Conservation (phyloP, 257 asterid genomes). For the Primulina huaijiensis region DNA sequence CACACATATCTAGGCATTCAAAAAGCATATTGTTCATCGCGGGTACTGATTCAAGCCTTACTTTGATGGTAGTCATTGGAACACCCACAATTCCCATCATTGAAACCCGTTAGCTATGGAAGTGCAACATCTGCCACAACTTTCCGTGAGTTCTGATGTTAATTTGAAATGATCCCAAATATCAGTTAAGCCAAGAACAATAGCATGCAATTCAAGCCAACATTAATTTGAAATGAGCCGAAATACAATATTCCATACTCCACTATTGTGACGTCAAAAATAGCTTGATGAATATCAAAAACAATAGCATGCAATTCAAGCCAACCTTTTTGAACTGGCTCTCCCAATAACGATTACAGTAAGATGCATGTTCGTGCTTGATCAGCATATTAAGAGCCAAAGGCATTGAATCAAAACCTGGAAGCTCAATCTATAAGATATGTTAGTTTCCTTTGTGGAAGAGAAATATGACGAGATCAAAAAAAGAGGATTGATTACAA, state of each 20-base stretch:
- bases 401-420: conserved; percentile 99
- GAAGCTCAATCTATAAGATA: conserved; percentile 90
- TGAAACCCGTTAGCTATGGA: conserved; percentile 65
- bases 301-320: not conserved
- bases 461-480: conserved; percentile 6
- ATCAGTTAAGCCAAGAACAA: not conserved
- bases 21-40: too few species aligned
- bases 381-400: conserved; percentile 87
- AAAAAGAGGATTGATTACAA: conserved; percentile 18
- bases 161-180: not conserved
- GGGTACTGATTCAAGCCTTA: conserved; percentile 89
- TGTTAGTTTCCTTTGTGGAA: conserved; percentile 13
- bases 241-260: too few species aligned
- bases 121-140: conserved; percentile 79
- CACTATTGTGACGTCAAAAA: too few species aligned
- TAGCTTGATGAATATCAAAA: not conserved
- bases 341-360: conserved; percentile 97
- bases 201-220: too few species aligned
- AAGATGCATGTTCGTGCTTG: conserved; percentile 95
- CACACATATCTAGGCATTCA: too few species aligned
- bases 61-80: conserved; percentile 83
- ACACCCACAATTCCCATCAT: conserved; percentile 91
- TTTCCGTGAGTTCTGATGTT: conserved; percentile 76
- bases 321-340: conserved; percentile 94
- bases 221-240: too few species aligned